Percentiles rank a stretch among this genome's conserved stretches.
These are phyloP conservation scores for Luffa aegyptiaca DNA, from an alignment of 306 rosid species.

Conservation along the genomic window DNA sequence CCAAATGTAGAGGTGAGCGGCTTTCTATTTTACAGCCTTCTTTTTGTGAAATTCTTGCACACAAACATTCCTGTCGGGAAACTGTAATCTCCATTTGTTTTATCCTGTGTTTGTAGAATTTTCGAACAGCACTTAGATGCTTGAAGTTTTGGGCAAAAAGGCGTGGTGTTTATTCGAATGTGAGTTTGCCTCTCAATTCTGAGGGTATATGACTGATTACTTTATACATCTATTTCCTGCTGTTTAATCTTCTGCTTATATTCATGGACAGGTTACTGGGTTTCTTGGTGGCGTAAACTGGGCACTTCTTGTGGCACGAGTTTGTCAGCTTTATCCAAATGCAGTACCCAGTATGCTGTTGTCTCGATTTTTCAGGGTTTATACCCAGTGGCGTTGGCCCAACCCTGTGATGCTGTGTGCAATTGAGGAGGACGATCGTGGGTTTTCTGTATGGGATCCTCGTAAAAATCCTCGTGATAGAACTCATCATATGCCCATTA, in stretches of 20 bases:
- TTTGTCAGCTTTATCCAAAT: constrained; percentile 96
- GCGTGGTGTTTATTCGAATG: constrained; percentile 98
- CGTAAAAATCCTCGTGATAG: constrained; percentile 81
- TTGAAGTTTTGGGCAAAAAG: constrained; percentile 94
- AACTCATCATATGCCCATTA: constrained; percentile 88
- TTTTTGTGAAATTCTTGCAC: constrained; percentile 17
- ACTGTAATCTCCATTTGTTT: not conserved
- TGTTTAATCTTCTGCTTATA: not conserved
- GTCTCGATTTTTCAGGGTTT: constrained; percentile 90
- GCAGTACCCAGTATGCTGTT: constrained; percentile 96
- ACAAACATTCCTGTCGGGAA: constrained; percentile 13
- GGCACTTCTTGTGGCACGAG: constrained; percentile 93
- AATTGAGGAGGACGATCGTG: constrained; percentile 82
- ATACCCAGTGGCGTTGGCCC: constrained; percentile 99
- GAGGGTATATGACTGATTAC: not conserved
- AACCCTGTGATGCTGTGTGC: constrained; percentile 94
- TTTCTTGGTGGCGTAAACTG: constrained; percentile 99
- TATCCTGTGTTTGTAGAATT: constrained; percentile 43
- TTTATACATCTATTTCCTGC: not conserved
- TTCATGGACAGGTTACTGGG: constrained; percentile 71
- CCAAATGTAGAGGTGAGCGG: constrained; percentile 73
- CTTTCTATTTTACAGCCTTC: constrained; percentile 11
- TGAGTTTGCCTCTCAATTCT: constrained; percentile 27
- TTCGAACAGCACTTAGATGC: constrained; percentile 76
- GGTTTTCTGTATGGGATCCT: constrained; percentile 90